Base-by-base conservation (phyloP, 306 rosid genomes). In the Astragalus glycyphyllos region DNA sequence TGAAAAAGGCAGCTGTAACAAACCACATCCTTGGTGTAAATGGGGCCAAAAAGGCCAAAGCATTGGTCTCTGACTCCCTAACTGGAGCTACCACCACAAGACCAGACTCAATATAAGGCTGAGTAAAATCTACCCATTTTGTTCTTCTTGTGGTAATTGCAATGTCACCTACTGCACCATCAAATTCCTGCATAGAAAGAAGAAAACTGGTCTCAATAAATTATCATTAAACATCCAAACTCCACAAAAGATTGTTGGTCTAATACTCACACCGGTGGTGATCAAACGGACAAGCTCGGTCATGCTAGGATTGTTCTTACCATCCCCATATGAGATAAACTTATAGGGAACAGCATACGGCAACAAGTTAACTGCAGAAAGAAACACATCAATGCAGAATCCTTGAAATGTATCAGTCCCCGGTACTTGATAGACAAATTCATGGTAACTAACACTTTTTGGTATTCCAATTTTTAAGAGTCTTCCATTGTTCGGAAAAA, bases 31-130 rank as follows among this genome's bases (percentile, higher is more conserved):
- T 58, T 23, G 75, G 73, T 44, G 88, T 85, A 77, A 95, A 95
- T 45, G 99, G 97, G 58, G 83, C 85, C 65, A 95, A 59, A 81
- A 95, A 95, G 47, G 99, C 96, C 96, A 92, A 95, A 29, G 92
- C 90, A 70, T 29, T 82, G 6, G 99, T 83, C 50, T 83, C 84
- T 58, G 50, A 40, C 66, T 70, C 72, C 77, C 20, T 81, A 11
- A 91, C 84, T 2, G 91, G 91, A 5, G 92, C 97, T 29, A 95
- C 92, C 12, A 95, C 96, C 17, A 90, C 99, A 13, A 95, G 83
- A 58, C 99, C 99, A 54, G 99, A 91, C 83, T 92, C 99, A 7
- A 91, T 63, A 58, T 68, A 95, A 53, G 99, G 99, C 79, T 95
- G 97, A 29, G 97, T 89, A 80, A 95, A 95, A 82, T 95, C 99